Conservation (phyloP, 345 rosid genomes). For the Conringia planisiliqua region DNA sequence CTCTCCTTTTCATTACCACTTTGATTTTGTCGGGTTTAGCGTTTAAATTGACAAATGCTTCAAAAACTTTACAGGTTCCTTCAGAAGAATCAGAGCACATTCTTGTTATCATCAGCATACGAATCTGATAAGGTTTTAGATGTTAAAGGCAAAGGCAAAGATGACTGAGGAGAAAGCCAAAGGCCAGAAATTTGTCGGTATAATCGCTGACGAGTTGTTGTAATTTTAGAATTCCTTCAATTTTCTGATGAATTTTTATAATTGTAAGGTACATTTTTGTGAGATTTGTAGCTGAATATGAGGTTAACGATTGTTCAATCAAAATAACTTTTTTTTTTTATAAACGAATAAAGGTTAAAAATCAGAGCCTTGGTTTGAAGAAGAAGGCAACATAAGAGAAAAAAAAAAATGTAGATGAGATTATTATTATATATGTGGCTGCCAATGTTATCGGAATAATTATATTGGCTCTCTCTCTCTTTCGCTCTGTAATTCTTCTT, state of each 20-base stretch:
- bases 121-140: constrained; percentile 50
- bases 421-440: constrained; percentile 28
- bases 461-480: not conserved
- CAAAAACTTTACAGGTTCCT: constrained; percentile 52
- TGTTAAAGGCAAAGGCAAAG: constrained; percentile 73
- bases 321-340: not conserved
- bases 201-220: constrained; percentile 11
- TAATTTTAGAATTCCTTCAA: constrained; percentile 25
- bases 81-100: constrained; percentile 85
- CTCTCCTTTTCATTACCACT: not conserved
- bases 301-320: not conserved
- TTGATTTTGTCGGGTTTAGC: not conserved
- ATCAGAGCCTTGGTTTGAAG: not conserved
- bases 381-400: not conserved
- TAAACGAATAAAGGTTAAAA: not conserved
- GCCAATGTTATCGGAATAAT: constrained; percentile 15
- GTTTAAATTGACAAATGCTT: not conserved
- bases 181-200: not conserved
- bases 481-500: not conserved
- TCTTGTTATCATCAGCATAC: constrained; percentile 63
- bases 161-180: constrained; percentile 34
- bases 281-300: not conserved
- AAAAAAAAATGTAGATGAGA: constrained; percentile 1
- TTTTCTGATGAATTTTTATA: constrained; percentile 11
- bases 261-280: not conserved